Base-by-base conservation (phyloP, 148 eudicot genomes). In the Cornus controversa region DNA sequence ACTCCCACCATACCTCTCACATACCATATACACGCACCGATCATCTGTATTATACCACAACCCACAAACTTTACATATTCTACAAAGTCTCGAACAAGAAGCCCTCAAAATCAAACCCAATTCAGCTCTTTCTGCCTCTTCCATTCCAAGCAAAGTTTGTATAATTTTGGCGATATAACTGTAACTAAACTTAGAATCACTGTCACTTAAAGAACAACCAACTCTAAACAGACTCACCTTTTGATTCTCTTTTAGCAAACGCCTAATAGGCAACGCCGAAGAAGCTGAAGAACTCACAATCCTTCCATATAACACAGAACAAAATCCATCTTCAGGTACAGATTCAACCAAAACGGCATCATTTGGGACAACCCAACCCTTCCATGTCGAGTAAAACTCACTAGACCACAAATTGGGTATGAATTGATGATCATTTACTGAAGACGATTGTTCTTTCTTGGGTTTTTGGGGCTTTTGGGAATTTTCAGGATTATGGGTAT, bases 31-130 rank as follows among this genome's bases (percentile, higher is more conserved):
- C 22, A 92, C 76, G 62, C 31, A 29, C 27, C 82, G 84, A 80
- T 81, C 88, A n/a, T 74, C 85, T 28, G 70, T 75, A 80, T 88
- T 83, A 70, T 77, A 87, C 98, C 98, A 94, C 77, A 92, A 15
- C 69, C 98, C 98, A 74, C 84, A 87, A 42, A 86, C 78, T 68
- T 71, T 81, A 66, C 91, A 88, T 53, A 90, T 76, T 60, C 82
- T 72, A n/a, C 79, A 62, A 29, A 76, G 66, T 65, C 77, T 84
- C 72, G 74, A 77, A 72, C 79, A 70, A 64, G 85, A 76, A 0
- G 81, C 24, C 34, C 79, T 75, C 67, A 92, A 75, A 58, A 91
- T 31, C 65, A 75, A 64, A 3, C 63, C 82, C 71, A 94, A 60
- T 29, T 87, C 94, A 79, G 53, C 69, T 77, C 91, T 87, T 31